These are phyloP conservation scores for Microcyclospora pomicola DNA, from an alignment of 2,329 filamentous ascomycete genomes.

Conservation along the genomic window DNA sequence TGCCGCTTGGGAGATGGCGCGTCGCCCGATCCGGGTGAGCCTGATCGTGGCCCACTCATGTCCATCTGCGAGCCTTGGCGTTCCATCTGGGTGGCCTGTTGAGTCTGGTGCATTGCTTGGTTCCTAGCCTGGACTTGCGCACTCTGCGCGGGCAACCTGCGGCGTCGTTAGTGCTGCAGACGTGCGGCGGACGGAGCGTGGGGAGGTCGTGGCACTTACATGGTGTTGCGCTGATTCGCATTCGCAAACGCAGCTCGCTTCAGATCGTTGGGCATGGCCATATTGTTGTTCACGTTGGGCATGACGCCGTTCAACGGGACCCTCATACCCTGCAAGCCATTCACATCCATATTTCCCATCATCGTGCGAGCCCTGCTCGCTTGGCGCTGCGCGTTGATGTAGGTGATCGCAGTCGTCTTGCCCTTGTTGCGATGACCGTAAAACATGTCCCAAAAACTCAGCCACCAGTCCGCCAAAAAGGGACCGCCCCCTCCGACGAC, in stretches of 20 bases:
- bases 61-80: constrained; percentile 79
- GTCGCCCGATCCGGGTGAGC: constrained; percentile 69
- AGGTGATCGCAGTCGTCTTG: constrained; percentile 32
- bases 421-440: constrained; percentile 57
- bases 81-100: constrained; percentile 66
- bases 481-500: constrained; percentile 56
- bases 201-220: constrained; percentile 7
- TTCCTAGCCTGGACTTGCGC: constrained; percentile 41
- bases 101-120: constrained; percentile 46
- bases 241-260: constrained; percentile 10
- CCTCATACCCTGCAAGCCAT: constrained; percentile 46
- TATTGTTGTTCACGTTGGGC: constrained; percentile 7
- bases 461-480: constrained; percentile 97
- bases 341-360: constrained; percentile 54
- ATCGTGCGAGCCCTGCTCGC: constrained; percentile 55
- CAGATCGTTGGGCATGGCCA: constrained; percentile 32
- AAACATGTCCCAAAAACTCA: constrained; percentile 93
- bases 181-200: too few species aligned
- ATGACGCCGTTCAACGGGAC: constrained; percentile 30
- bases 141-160: constrained; percentile 17
- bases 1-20: constrained; percentile 86
- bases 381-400: constrained; percentile 48
- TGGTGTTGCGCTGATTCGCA: constrained; percentile 10
- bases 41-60: constrained; percentile 62
- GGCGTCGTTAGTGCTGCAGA: neutral